Conservation (phyloP, 2,329 filamentous ascomycete species). For the Aspergillus piperis region DNA sequence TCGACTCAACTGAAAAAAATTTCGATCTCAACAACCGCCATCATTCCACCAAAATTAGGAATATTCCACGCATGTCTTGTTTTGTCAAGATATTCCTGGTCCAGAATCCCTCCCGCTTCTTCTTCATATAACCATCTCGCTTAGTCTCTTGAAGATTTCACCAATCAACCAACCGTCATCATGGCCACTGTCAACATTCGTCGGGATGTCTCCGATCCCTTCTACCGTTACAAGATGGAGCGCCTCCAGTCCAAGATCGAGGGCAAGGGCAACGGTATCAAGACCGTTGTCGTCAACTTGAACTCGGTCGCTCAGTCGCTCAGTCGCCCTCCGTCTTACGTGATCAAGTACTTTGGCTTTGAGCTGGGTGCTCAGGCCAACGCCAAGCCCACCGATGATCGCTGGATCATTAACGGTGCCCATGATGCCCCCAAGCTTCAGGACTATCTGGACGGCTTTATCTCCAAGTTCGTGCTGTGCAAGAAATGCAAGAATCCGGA, state of each 20-base stretch:
- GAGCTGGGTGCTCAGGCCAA: constrained; percentile 98
- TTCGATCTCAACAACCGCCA: constrained; percentile 39
- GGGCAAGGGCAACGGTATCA: constrained; percentile 99
- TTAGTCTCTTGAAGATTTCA: constrained; percentile 33
- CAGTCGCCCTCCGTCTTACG: constrained; percentile 85
- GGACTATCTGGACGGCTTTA: constrained; percentile 98
- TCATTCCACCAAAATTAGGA: constrained; percentile 25
- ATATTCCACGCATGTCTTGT: constrained; percentile 62
- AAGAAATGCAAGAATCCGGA: constrained; percentile 99
- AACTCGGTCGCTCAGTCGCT: constrained; percentile 90
- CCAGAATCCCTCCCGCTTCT: constrained; percentile 42
- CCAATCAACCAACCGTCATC: constrained; percentile 54
- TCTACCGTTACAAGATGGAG: constrained; percentile 99
- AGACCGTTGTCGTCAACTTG: constrained; percentile 96
- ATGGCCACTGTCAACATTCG: constrained; percentile 99
- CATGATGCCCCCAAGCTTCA: constrained; percentile 95
- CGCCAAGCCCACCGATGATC: constrained; percentile 93
- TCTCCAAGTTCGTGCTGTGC: constrained; percentile 97
- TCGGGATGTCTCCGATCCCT: constrained; percentile 95
- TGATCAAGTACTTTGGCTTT: constrained; percentile 99
- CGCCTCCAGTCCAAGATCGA: constrained; percentile 98
- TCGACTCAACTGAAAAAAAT: constrained; percentile 8
- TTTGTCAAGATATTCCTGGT: constrained; percentile 48
- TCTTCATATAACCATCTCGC: constrained; percentile 30
- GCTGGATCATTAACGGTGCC: constrained; percentile 99